These are phyloP conservation scores for Fusarium pseudograminearum DNA, from an alignment of 2,329 filamentous ascomycete genomes.

Conservation along the genomic window DNA sequence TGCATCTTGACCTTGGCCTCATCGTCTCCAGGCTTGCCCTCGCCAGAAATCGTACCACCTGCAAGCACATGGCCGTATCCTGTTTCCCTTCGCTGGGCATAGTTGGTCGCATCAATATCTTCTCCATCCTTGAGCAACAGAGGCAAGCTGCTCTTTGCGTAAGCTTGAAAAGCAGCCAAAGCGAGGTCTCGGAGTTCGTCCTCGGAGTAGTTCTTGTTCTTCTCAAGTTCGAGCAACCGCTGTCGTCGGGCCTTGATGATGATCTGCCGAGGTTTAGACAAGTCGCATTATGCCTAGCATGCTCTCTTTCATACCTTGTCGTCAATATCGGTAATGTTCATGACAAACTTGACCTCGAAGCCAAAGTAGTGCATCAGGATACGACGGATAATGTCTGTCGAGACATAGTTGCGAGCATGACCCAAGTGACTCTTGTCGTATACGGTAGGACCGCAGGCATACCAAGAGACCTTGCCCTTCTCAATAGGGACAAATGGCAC, in stretches of 20 bases:
- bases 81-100: slow-evolving; percentile 61
- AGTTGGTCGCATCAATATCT: slow-evolving; percentile 63
- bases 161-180: slow-evolving; percentile 66
- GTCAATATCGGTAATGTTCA: slow-evolving; percentile 92
- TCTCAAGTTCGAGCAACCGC: slow-evolving; percentile 81
- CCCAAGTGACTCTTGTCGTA: slow-evolving; percentile 86
- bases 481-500: slow-evolving; percentile 81
- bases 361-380: slow-evolving; percentile 86
- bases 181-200: slow-evolving; percentile 62
- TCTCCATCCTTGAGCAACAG: slow-evolving; percentile 60
- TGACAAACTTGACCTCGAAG: slow-evolving; percentile 86
- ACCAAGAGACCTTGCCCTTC: slow-evolving; percentile 81
- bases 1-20: slow-evolving; percentile 95
- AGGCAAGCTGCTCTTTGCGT: slow-evolving; percentile 67
- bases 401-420: slow-evolving; percentile 91
- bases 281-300: slow-evolving; percentile 10
- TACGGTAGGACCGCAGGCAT: slow-evolving; percentile 88
- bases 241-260: slow-evolving; percentile 78
- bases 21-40: slow-evolving; percentile 75
- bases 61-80: slow-evolving; percentile 67
- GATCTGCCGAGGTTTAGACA: slow-evolving; percentile 56
- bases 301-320: slow-evolving; percentile 66
- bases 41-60: slow-evolving; percentile 66
- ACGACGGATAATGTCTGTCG: slow-evolving; percentile 86
- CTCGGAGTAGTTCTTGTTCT: slow-evolving; percentile 72